Evolutionary conservation across 1,284 basidiomycete species (phyloP), one percentile per base, ranked within the genome.

Genomic region (Apiotrichum domesticum): DNA sequence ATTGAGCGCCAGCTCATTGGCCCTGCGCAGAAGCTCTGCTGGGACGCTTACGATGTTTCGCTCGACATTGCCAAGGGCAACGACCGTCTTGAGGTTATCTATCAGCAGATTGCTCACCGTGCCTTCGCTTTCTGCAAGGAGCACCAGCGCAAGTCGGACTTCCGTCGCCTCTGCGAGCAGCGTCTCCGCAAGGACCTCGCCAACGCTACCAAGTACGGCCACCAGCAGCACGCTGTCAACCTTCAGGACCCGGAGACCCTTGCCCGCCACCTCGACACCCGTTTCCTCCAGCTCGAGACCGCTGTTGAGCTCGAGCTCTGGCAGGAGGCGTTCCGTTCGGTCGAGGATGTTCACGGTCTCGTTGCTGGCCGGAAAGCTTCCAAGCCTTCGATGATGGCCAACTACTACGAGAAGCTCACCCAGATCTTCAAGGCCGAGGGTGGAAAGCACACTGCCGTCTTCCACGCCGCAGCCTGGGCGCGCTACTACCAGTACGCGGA

Each of bases 311-410:
- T 99, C 63, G 96, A 99, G 79, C 83, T 98, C 49, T 99, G 95
- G 96, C 95, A 98, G 74, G 95, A 98, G 76, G 95, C 93, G 4
- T 99, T 98, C 84, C 88, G 96, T 59, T 93, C 91, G 46, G 91
- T 98, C 59, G 95, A 98, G 76, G 96, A 99, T 75, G 90, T 98
- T 44, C 95, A 98, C 80, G 94, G 93, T 70, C 83, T 99, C 48
- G 84, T 98, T 65, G 76, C 78, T 54, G 71, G 74, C 63, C 96
- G 96, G 77, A 94, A 94, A 78, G 85, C 87, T 0, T 90, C 92
- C 6, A 85, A 89, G 43, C 90, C 92, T 0, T 83, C 87, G 6
- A 97, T 98, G 91, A 98, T 98, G 95, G 93, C 93, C 61, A 93
- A 92, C 75, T 98, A 98, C 79, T 98, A 98, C 79, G 94, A 98